Base-by-base conservation (phyloP, 2,329 filamentous ascomycete species). In the Aureobasidium melanogenum region DNA sequence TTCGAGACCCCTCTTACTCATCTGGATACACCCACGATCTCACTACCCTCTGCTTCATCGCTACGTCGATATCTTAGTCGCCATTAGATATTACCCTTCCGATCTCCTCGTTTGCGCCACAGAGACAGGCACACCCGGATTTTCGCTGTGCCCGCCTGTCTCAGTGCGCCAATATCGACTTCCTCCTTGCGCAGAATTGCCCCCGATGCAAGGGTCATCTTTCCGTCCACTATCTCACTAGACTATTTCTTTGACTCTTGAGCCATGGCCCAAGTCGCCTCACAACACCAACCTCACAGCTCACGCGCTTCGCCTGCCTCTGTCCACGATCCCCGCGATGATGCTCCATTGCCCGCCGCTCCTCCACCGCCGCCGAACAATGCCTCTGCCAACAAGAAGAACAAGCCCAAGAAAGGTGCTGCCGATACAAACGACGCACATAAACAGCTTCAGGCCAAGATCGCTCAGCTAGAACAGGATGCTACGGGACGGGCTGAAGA, bases 391-490 rank as follows among this genome's bases (percentile, higher is more conserved):
- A 75, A 83, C 61, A 94, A 91, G 78, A 94, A 94, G 76, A 84
- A 81, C 61, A 96, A 95, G 78, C 84, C 82, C 67, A 96, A 95
- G 78, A 96, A 95, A 77, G 80, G 83, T 51, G 71, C 71, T 63
- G 70, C 71, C 55, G 92, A 96, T 72, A 88, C 90, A 22, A 89
- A 85, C 69, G 94, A 97, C 75, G 91, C 92, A 50, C 91, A 91
- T 64, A 95, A 96, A 75, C 83, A 97, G 66, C 84, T 99, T 56
- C 88, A 92, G 65, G 91, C 92, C 64, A 91, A 95, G 71, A 97
- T 99, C 72, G 93, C 91, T 24, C 94, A 97, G 77, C 80, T 99
- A 63, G 94, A 99, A 75, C 88, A 91, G 65, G 92, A 97, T 80
- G 89, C 88, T 54, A 91, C 91, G 12, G 90, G 91, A 63, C 92